Base-by-base conservation (phyloP, 2,329 filamentous ascomycete species). In the Fusarium sp. region DNA sequence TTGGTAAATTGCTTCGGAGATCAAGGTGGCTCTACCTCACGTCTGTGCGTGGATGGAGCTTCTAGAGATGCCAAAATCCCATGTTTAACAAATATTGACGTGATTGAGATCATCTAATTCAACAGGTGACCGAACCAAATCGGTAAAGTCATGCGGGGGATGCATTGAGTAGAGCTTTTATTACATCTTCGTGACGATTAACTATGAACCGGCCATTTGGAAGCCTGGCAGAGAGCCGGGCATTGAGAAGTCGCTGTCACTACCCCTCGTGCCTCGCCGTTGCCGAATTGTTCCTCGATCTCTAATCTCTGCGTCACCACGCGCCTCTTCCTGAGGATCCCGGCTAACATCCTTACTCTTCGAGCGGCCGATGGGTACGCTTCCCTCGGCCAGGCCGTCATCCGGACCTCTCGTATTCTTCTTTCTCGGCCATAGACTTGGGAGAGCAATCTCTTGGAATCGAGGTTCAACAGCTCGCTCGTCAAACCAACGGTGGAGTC, bases 401-500 rank as follows among this genome's bases (percentile, higher is more conserved):
- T 91, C 90, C 2, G 91, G 91, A 7, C 92, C 92, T 27, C 93
- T 84, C 0, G 93, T 94, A 73, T 94, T 97, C 83, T 90, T 91
- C 83, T 95, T 95, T 49, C 92, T 84, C 2, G 93, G 93, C 93
- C 93, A 97, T 63, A 96, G 78, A 73, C 89, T 94, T 0, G 93
- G 93, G 11, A 97, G 84, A 1, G 92, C 91, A 70, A 96, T 95
- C 77, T 96, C 92, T 78, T 96, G 93, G 79, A 96, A 96, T 27
- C 92, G 88, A 3, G 93, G 93, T 80, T 96, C 93, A 9, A 97
- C 93, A 68, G 90, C 92, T 49, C 93, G 89, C 77, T 96, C 93
- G 78, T 96, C 93, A 79, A 97, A 95, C 93, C 93, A 97, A 58
- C 89, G 89, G 80, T 96, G 93, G 18, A 97, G 85, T 20, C 92